Conservation (phyloP, 345 rosid genomes). For the Erodium maritimum region DNA sequence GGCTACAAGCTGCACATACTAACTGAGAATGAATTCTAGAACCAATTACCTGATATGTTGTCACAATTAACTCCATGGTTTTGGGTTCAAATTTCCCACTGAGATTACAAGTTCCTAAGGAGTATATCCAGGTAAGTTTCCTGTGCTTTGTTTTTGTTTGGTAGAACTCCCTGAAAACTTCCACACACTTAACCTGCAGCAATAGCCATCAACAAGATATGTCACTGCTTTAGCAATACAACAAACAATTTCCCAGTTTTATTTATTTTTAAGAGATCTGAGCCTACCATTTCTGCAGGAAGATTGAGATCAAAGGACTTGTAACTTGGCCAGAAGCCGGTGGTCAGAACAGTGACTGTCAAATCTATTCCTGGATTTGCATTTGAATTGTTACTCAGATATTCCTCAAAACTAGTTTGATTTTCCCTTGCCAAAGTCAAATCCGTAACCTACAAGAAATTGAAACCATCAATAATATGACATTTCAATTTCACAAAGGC, state of each 20-base stretch:
- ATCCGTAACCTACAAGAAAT: conserved; percentile 54
- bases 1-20: not conserved
- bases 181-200: conserved; percentile 56
- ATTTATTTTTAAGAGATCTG: not conserved
- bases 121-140: conserved; percentile 65
- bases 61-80: conserved; percentile 49
- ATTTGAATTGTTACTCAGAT: conserved; percentile 39
- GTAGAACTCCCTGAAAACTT: conserved; percentile 55
- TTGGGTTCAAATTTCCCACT: conserved; percentile 56
- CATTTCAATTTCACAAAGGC: not conserved
- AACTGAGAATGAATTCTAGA: not conserved
- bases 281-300: conserved; percentile 65
- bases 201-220: not conserved
- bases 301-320: conserved; percentile 72
- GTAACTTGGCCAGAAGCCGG: conserved; percentile 90
- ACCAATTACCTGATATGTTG: conserved; percentile 63
- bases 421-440: conserved; percentile 79
- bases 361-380: conserved; percentile 68
- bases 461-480: not conserved
- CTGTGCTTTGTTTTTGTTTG: conserved; percentile 50
- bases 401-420: conserved; percentile 59
- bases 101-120: conserved; percentile 50
- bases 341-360: conserved; percentile 74
- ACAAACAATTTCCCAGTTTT: not conserved
- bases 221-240: not conserved